A percentile compares a stretch with the other conserved stretches of the same genome.
These are phyloP conservation scores for Ganoderma lucidum DNA, from an alignment of 1,284 basidiomycete genomes.

Conservation along the genomic window DNA sequence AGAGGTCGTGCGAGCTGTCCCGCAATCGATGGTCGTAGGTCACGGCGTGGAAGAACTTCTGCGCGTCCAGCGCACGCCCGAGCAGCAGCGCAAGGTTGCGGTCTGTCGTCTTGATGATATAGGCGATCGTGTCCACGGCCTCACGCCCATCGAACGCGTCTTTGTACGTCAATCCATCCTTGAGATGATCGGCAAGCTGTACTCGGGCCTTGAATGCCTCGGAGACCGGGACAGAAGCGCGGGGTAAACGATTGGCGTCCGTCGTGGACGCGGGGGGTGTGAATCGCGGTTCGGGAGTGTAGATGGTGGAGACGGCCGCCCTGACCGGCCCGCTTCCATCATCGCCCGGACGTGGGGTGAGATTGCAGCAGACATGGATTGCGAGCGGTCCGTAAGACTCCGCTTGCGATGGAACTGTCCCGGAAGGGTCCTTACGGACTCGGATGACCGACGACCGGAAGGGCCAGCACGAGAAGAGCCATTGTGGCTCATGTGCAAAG, in stretches of 20 bases:
- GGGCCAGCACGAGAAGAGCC: constrained; percentile 17
- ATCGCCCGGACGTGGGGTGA: constrained; percentile 45
- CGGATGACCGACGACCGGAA: constrained; percentile 58
- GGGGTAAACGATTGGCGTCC: constrained; percentile 89
- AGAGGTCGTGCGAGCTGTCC: constrained; percentile 90
- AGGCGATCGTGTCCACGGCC: constrained; percentile 95
- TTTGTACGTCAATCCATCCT: constrained; percentile 96
- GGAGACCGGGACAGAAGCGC: constrained; percentile 95
- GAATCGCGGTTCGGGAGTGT: constrained; percentile 55
- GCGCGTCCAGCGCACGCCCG: constrained; percentile 94
- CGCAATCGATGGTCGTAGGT: constrained; percentile 97
- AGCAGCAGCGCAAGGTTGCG: constrained; percentile 94
- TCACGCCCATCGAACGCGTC: constrained; percentile 97
- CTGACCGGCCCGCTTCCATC: constrained; percentile 41
- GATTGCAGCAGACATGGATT: constrained; percentile 71
- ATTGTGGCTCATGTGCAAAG: constrained; percentile 34
- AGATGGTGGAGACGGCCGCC: constrained; percentile 47
- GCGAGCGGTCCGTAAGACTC: constrained; percentile 67
- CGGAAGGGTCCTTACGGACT: constrained; percentile 60
- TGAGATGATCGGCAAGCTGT: constrained; percentile 79
- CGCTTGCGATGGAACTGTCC: constrained; percentile 62
- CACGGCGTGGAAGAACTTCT: constrained; percentile 99
- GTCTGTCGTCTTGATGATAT: constrained; percentile 98
- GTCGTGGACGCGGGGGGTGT: constrained; percentile 49
- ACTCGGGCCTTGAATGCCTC: constrained; percentile 92